Base-by-base conservation (phyloP, 2,329 filamentous ascomycete genomes). In the Aspergillus felis region DNA sequence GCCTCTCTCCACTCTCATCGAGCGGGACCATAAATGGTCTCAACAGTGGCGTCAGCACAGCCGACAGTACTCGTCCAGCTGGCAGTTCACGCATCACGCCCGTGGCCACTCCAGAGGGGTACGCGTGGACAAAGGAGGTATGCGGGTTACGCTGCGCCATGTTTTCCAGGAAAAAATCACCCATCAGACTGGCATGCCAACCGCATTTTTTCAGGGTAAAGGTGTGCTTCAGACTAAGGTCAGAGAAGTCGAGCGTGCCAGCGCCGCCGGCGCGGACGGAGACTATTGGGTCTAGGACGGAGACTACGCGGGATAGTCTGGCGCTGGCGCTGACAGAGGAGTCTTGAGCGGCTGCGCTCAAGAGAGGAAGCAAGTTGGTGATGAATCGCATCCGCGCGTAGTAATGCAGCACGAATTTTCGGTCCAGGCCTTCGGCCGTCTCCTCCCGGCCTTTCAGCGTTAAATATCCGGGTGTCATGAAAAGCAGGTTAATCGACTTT, bases 321-420 rank as follows among this genome's bases (percentile, higher is more conserved):
- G 73, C 67, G 0, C 57, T 50, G 42, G 29, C 22, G 9, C 8
- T 3, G n/a, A 29, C 32, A 7, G 41, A 27, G 5, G 28, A 1
- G 9, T 54, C 56, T 17, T 53, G 22, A 22, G 57, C 57, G n/a
- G 59, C 61, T 9, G 66, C 61, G 32, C 64, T 71, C n/a, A 79
- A 61, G 0, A 67, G 62, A 0, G 78, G 77, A 0, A 74, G 58
- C 4, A 81, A 68, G 41, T 78, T 74, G 14, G 68, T 64, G 24
- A 79, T 72, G 14, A 81, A 74, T 0, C 78, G 71, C 59, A 80
- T 77, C 12, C 72, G 74, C 17, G 77, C 74, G 57, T 81, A 81
- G 59, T 77, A 80, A 55, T 79, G 76, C n/a, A 81, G 66, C 0
- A 72, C 73, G 68, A 80, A 75, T 60, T 79, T 80, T 50, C 68